Base-by-base conservation (phyloP, 352 stramenopile species). In the Pythium grandisporangium region DNA sequence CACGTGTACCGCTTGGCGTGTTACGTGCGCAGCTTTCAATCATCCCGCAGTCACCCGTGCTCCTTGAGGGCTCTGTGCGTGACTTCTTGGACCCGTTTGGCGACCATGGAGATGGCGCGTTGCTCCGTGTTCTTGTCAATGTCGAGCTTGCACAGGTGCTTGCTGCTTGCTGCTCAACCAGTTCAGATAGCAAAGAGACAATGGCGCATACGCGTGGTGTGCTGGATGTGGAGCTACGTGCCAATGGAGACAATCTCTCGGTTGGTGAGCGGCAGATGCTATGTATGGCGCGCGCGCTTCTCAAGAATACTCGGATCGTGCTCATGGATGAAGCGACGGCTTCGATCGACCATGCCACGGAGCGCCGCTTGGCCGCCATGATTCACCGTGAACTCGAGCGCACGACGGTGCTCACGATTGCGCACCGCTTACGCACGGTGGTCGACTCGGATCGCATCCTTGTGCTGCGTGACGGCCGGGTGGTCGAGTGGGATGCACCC, bases 41-140 rank as follows among this genome's bases (percentile, higher is more conserved):
- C 23, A 96, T 99, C 30, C 89, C 94, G 13, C 93, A 97, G 51
- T 86, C 52, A 37, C 93, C 76, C 25, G 76, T 90, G 21, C 58
- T 98, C 14, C 96, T 97, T 53, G 70, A 80, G 14, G 89, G 74
- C 16, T 93, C 84, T 22, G 50, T 99, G 24, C 70, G 91, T 30
- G 62, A 79, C 30, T 96, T 95, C 46, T 53, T 98, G 13, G 84
- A 98, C 55, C 90, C 93, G 25, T 96, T 93, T 49, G 57, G 64
- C 20, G 47, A 86, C 37, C 86, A 71, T 55, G 50, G 42, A 19
- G 79, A 93, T 34, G 58, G 78, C 6, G 62, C 45, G 21, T 52
- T 95, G 2, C 70, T 70, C 49, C 61, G 73, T 23, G 64, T 68
- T 5, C 51, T 70, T 32, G 48, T 53, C 88, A 27, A 70, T 61